Evolutionary conservation across 2,329 filamentous ascomycete species (phyloP).

Genomic region (Trichoderma semiorbis): DNA sequence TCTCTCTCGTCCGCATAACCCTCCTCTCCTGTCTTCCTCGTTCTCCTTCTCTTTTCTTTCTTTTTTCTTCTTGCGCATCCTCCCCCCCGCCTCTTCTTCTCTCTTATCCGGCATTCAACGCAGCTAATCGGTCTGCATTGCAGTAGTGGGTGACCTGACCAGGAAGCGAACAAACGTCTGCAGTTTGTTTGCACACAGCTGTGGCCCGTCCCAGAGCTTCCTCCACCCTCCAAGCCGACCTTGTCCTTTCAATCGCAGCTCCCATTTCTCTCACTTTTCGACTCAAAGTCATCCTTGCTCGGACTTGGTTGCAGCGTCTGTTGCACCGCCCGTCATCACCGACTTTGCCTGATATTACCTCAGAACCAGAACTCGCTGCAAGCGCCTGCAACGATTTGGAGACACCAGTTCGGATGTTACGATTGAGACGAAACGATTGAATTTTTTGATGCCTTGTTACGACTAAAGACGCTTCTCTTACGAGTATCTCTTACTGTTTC

Average conservation of each 20-base stretch:
- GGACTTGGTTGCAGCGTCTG: neutral
- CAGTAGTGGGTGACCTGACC: slow-evolving; percentile 28
- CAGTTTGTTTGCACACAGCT: slow-evolving; percentile 24
- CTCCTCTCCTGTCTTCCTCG: neutral
- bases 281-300: slow-evolving; percentile 8
- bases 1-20: neutral
- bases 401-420: slow-evolving; percentile 21
- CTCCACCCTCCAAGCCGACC: neutral
- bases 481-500: slow-evolving; percentile 20
- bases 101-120: slow-evolving; percentile 27
- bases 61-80: neutral
- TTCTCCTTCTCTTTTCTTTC: neutral
- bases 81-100: neutral
- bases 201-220: slow-evolving; percentile 18
- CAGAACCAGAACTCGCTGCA: neutral
- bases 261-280: slow-evolving; percentile 12
- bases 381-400: slow-evolving; percentile 1
- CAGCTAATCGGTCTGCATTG: slow-evolving; percentile 33
- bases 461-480: slow-evolving; percentile 27
- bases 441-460: slow-evolving; percentile 30
- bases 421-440: slow-evolving; percentile 23
- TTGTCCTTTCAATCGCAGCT: slow-evolving; percentile 10
- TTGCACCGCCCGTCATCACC: slow-evolving; percentile 13
- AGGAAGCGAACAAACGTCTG: slow-evolving; percentile 22
- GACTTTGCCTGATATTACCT: slow-evolving; percentile 9